Conservation (phyloP, 805 yeast species). For the Myxozyma geophila region DNA sequence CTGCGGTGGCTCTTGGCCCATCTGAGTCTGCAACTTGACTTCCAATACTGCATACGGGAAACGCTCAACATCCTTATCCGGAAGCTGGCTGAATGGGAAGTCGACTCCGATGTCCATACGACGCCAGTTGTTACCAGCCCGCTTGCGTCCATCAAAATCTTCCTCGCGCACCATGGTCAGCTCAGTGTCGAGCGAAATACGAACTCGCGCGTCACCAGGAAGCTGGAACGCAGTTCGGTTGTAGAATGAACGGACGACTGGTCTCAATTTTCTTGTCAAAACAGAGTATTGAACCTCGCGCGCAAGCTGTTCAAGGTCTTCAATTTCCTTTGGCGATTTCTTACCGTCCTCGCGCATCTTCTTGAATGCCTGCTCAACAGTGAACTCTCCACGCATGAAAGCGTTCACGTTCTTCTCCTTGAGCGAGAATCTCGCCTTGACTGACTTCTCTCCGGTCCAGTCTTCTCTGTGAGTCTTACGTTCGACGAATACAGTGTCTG, state of each 20-base stretch:
- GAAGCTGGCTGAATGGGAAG: conserved; percentile 87
- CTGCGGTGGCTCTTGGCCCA: conserved; percentile 98
- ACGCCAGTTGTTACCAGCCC: conserved; percentile 95
- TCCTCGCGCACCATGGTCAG: conserved; percentile 98
- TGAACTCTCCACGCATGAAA: conserved; percentile 79
- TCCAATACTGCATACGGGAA: conserved; percentile 98
- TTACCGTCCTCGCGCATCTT: conserved; percentile 92
- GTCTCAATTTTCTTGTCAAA: conserved; percentile 80
- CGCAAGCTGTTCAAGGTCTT: conserved; percentile 88
- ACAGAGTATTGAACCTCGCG: conserved; percentile 91
- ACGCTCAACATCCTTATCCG: conserved; percentile 83
- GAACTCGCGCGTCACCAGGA: conserved; percentile 99
- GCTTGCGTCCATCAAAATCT: conserved; percentile 87
- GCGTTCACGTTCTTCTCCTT: conserved; percentile 90
- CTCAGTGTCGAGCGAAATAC: conserved; percentile 97
- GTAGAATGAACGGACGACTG: conserved; percentile 94
- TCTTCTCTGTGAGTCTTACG: conserved; percentile 98
- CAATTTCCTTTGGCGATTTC: conserved; percentile 84
- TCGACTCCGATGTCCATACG: conserved; percentile 98
- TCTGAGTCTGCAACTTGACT: conserved; percentile 94
- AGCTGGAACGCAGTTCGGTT: conserved; percentile 98
- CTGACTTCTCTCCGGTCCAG: conserved; percentile 99
- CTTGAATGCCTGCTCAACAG: conserved; percentile 88
- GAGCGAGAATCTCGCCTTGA: conserved; percentile 91
- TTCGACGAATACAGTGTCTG: conserved; percentile 92